Base-by-base conservation (phyloP, 2,329 filamentous ascomycete species). In the Diaporthe sp. region DNA sequence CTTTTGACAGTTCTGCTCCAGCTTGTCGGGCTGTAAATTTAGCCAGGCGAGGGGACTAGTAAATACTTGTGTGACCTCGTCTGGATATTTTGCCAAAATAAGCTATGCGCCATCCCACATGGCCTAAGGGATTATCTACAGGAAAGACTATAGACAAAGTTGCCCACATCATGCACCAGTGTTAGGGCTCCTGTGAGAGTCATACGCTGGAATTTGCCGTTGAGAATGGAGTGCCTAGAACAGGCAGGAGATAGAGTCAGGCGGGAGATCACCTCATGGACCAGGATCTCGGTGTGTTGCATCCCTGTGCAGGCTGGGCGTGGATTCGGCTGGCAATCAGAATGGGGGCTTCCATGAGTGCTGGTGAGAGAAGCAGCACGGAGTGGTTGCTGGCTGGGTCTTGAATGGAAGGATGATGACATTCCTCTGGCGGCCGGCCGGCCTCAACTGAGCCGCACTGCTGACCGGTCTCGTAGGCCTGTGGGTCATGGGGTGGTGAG, bases 251-350 rank as follows among this genome's bases (percentile, higher is more conserved):
- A 61, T 55, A 25, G 65, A 31, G 42, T 44, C 17, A n/a, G 61
- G 65, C 65, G 65, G 65, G 34, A 55, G 65, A 70, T 55, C 49
- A 42, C 46, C 49, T 34, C 49, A 70, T 55, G 65, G 65, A 37
- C 34, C 19, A 28, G 65, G 46, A 68, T 68, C 22, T 53, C 12
- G 51, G 34, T 34, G 37, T 42, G 46, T 70, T 25, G 55, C 49
- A 70, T 28, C 65, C 65, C 22, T 55, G 46, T 55, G 65, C 65
- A 42, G n/a, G 46, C 34, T 55, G 4, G 15, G 15, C 22, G 65
- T 28, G n/a, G 34, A 10, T 53, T 53, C 22, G 44, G 44, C 62
- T 37, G 6, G 13, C 28, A 19, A 68, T 37, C 28, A n/a, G 31
- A 28, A 19, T 13, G 42, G 31, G 31, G 6, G 12, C 44, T 25